These are phyloP conservation scores for Sugiyamaella grinbergsii DNA, from an alignment of 1,139 yeast species.

Conservation along the genomic window DNA sequence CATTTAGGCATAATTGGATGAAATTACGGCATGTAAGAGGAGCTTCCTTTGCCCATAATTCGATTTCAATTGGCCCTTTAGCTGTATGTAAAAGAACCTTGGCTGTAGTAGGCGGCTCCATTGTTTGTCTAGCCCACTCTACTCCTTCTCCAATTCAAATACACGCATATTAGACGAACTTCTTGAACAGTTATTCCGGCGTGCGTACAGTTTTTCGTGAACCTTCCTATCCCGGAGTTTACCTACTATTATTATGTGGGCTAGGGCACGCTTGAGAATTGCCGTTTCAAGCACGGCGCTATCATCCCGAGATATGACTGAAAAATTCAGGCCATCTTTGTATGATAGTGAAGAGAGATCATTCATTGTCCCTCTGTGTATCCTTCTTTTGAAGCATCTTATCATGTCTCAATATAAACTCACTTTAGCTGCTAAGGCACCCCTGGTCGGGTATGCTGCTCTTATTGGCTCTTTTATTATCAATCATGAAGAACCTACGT, in stretches of 20 bases:
- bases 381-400: too few relatives aligned
- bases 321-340: constrained; percentile 7
- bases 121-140: too few relatives aligned
- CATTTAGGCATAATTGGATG: constrained; percentile 52
- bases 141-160: constrained; percentile 18
- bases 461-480: constrained; percentile 76
- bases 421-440: constrained; percentile 83
- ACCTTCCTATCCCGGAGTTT: constrained; percentile 3
- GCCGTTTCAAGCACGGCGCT: constrained; percentile 16
- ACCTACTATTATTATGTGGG: background rate
- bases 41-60: constrained; percentile 71
- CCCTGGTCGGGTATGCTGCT: constrained; percentile 75
- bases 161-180: background rate
- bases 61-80: constrained; percentile 62
- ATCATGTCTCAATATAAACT: constrained; percentile 40
- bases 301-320: constrained; percentile 8
- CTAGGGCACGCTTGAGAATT: too few relatives aligned
- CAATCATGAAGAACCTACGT: constrained; percentile 53
- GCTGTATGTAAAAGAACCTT: constrained; percentile 57
- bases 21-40: constrained; percentile 56
- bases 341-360: background rate
- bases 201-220: too few relatives aligned
- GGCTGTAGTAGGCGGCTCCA: constrained; percentile 65
- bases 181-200: too few relatives aligned
- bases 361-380: background rate